phyloP scores from a whole-genome alignment of 768 basidiomycete genomes.

The Plicaturopsis crispa region DNA sequence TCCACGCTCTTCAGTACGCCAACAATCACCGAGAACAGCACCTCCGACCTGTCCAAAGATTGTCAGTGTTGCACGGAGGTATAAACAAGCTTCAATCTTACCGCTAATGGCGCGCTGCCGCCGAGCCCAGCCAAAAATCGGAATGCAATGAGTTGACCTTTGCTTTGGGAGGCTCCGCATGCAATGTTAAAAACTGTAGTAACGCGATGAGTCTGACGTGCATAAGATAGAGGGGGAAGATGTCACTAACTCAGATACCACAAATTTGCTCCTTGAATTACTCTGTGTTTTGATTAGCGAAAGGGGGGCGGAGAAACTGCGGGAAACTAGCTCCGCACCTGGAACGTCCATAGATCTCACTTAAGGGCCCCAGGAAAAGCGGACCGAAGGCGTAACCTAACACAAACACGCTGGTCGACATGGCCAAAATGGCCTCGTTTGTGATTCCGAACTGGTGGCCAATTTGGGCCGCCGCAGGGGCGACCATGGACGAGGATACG shows the following conservation, averaged over 20 bases:
- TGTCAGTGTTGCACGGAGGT: too few relatives aligned
- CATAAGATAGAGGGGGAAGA: too few relatives aligned
- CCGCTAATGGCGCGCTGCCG: conserved; percentile 61
- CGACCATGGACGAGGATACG: conserved; percentile 67
- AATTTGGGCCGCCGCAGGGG: conserved; percentile 54
- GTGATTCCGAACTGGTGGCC: conserved; percentile 57
- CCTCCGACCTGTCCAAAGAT: too few relatives aligned
- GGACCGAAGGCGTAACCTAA: conserved; percentile 37
- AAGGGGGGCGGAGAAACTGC: not conserved
- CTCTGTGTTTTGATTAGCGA: too few relatives aligned
- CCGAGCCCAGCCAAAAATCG: conserved; percentile 29
- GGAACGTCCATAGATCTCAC: not conserved
- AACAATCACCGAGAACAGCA: conserved; percentile 59
- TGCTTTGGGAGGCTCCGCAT: not conserved
- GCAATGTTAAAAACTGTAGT: not conserved
- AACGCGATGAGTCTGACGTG: not conserved
- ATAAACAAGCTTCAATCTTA: too few relatives aligned
- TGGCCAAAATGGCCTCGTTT: conserved; percentile 36
- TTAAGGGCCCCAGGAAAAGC: not conserved
- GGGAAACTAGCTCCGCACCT: not conserved
- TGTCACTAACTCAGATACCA: not conserved
- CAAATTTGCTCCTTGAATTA: too few relatives aligned
- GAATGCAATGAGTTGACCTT: not conserved
- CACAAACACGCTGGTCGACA: conserved; percentile 54
- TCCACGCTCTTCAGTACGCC: conserved; percentile 54